phyloP scores from a whole-genome alignment of 768 basidiomycete genomes.

The Phallus indusiatus region DNA sequence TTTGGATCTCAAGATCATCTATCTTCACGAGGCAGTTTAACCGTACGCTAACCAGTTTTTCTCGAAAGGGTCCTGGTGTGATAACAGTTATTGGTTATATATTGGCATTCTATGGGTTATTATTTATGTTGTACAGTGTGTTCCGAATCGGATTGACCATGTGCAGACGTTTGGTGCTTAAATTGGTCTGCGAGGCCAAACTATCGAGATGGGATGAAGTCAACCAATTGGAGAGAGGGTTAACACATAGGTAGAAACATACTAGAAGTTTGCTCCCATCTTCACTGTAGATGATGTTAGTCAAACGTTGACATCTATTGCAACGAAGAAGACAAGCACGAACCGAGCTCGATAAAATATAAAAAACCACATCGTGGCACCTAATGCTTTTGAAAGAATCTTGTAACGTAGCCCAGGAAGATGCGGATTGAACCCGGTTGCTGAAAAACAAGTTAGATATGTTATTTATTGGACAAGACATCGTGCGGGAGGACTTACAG shows the following conservation, averaged over 20 bases:
- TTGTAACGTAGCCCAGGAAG: conserved; percentile 68
- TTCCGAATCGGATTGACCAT: not conserved
- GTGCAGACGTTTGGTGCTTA: not conserved
- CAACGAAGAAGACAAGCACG: conserved; percentile 21
- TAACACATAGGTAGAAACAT: conserved; percentile 15
- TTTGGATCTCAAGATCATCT: no score
- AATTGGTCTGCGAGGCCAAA: conserved; percentile 3
- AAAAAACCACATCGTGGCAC: conserved; percentile 98
- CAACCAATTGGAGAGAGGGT: not conserved
- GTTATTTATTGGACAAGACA: not conserved
- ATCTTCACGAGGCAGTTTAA: not conserved
- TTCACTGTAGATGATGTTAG: conserved; percentile 37
- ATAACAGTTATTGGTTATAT: not conserved
- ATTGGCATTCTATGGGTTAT: not conserved
- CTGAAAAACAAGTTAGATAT: conserved; percentile 10
- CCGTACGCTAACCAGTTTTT: not conserved
- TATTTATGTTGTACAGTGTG: not conserved
- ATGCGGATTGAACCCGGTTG: conserved; percentile 79
- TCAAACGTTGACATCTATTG: not conserved
- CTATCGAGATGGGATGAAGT: not conserved
- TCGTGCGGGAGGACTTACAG: not conserved
- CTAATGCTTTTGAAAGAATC: conserved; percentile 75
- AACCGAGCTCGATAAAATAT: conserved; percentile 94
- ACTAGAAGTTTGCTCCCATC: conserved; percentile 71
- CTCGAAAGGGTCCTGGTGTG: not conserved